Conservation (phyloP, 441 rosid species). For the Pelargonium myrrhifolium region DNA sequence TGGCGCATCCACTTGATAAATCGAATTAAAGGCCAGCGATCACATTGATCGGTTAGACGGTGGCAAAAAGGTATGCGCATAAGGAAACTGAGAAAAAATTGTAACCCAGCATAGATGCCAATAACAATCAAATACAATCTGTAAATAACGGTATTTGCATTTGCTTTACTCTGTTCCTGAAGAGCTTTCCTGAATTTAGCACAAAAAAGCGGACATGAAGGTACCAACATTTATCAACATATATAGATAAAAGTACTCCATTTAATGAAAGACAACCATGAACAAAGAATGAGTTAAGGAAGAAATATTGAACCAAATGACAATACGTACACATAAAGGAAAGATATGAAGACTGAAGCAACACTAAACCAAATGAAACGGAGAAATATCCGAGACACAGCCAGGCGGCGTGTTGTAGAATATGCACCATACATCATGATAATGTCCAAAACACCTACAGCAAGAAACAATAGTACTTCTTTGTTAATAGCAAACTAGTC, state of each 20-base stretch:
- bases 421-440: conserved; percentile 98
- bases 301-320: conserved; percentile 12
- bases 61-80: conserved; percentile 92
- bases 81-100: conserved; percentile 70
- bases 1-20: conserved; percentile 98
- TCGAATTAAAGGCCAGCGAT: conserved; percentile 66
- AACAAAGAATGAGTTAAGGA: conserved; percentile 18
- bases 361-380: conserved; percentile 79
- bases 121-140: conserved; percentile 71
- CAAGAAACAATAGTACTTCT: conserved; percentile 15
- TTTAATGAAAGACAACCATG: neutral
- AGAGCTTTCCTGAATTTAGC: conserved; percentile 55
- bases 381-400: conserved; percentile 76
- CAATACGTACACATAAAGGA: conserved; percentile 85
- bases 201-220: conserved; percentile 14
- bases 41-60: conserved; percentile 70
- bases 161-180: conserved; percentile 47
- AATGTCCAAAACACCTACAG: conserved; percentile 79
- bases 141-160: conserved; percentile 42
- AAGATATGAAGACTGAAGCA: conserved; percentile 71
- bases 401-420: conserved; percentile 70
- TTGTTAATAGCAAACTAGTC: neutral
- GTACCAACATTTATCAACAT: neutral
- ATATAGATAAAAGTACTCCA: neutral
- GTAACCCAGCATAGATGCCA: conserved; percentile 80